Percentiles rank a stretch among this genome's conserved stretches.
These are phyloP conservation scores for Colletotrichum musicola DNA, from an alignment of 2,329 filamentous ascomycete genomes.

Conservation along the genomic window DNA sequence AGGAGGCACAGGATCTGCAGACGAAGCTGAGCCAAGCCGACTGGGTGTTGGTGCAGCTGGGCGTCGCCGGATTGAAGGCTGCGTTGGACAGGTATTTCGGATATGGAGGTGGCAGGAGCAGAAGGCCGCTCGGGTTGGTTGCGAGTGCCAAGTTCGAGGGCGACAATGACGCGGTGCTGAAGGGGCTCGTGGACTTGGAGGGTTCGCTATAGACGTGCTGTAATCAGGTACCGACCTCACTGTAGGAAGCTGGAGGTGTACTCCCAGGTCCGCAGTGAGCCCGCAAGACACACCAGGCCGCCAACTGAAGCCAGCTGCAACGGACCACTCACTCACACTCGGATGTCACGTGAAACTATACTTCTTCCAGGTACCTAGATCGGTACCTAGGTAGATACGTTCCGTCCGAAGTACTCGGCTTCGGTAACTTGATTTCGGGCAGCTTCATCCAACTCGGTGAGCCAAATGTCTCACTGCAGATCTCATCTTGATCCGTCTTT, in stretches of 20 bases:
- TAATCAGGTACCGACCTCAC: not conserved
- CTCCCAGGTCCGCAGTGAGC: too few species aligned
- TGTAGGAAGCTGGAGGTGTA: not conserved
- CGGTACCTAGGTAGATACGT: too few species aligned
- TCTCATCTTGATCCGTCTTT: slow-evolving; percentile 30
- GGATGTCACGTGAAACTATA: too few species aligned
- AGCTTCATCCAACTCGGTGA: not conserved
- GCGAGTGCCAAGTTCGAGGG: slow-evolving; percentile 42
- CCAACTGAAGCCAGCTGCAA: too few species aligned
- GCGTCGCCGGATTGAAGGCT: slow-evolving; percentile 47
- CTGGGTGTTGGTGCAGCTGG: slow-evolving; percentile 47
- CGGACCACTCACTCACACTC: too few species aligned
- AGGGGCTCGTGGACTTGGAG: slow-evolving; percentile 42
- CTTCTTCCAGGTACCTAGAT: too few species aligned
- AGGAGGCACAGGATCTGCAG: slow-evolving; percentile 52
- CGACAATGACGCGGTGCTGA: slow-evolving; percentile 40
- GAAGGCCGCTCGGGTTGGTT: slow-evolving; percentile 43
- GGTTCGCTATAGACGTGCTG: slow-evolving; percentile 34
- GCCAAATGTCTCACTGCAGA: slow-evolving; percentile 19
- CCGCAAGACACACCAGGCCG: too few species aligned
- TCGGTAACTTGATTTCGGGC: not conserved
- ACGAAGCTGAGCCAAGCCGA: slow-evolving; percentile 46
- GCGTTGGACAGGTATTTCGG: slow-evolving; percentile 42
- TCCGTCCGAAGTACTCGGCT: too few species aligned
- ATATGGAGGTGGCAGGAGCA: slow-evolving; percentile 42